Base-by-base conservation (phyloP, 768 basidiomycete species). In the Exsudoporus frostii region DNA sequence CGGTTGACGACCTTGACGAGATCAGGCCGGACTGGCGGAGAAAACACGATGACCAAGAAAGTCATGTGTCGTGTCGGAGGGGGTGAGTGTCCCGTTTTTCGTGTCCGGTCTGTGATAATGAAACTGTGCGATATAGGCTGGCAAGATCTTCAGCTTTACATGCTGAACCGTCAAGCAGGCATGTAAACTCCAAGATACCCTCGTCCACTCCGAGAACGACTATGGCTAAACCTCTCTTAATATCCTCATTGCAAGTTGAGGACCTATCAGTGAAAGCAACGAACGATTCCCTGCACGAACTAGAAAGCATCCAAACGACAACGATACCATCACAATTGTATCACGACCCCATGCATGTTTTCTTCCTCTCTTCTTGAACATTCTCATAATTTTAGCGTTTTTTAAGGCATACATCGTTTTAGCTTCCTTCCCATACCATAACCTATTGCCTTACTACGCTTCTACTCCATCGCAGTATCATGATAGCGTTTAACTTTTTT, bases 1-100 rank as follows among this genome's bases (percentile, higher is more conserved):
- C 81, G 86, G 59, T 72, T 95, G 71, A 89, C 91, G 41, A 88
- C 90, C 42, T 75, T 91, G 65, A 82, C 83, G 48, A 80, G 92
- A 44, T 72, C 79, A 11, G 77, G 76, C 65, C 74, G 69, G 20
- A 65, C 70, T 33, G 68, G 75, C 45, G 75, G 76, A 51, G 63
- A 71, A 58, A 50, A 56, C 46, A 74, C 72, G 43, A 78, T 73
- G 58, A 75, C 77, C 60, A 91, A 88, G 81, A 94, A 92, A 71
- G 92, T 94, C 29, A 88, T 95, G 86, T 91, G 88, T 72, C 84
- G 92, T 54, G 87, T 94, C 56, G 92, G 92, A 42, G 90, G 89
- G 70, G 90, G 90, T 85, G 58, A 64, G 83, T 76, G 7, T 15
- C 11, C 4, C 19, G 39, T n/a, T 32, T 49, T 46, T 48, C 27